Percentiles rank a stretch among this genome's conserved stretches.
Conservation (phyloP, 352 stramenopile species). For the Phytophthora kernoviae region DNA sequence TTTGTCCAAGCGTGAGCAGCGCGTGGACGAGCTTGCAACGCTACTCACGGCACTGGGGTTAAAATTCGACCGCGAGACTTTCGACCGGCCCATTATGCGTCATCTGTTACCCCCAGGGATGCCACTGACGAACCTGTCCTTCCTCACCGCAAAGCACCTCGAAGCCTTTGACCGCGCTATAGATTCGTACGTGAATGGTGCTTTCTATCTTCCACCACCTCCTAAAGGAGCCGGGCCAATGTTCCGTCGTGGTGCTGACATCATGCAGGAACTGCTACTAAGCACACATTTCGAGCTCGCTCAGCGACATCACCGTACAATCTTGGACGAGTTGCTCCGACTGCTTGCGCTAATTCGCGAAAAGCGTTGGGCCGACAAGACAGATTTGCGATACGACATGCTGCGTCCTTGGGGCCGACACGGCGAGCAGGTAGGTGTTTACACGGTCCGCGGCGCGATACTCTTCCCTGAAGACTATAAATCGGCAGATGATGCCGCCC, state of each 20-base stretch:
- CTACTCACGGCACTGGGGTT: conserved; percentile 47
- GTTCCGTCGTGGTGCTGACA: conserved; percentile 53
- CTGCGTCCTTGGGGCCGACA: conserved; percentile 65
- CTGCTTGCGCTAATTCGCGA: conserved; percentile 59
- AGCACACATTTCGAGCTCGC: conserved; percentile 56
- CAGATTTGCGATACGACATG: conserved; percentile 72
- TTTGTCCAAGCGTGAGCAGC: conserved; percentile 61
- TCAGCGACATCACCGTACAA: conserved; percentile 51
- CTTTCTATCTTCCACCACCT: conserved; percentile 61
- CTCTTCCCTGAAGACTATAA: conserved; percentile 53
- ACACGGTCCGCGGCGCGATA: conserved; percentile 44
- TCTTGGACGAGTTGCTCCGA: conserved; percentile 57
- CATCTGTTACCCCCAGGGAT: conserved; percentile 30
- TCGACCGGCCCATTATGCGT: conserved; percentile 44
- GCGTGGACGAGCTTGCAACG: conserved; percentile 52
- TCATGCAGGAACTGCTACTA: conserved; percentile 60
- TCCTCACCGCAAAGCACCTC: conserved; percentile 57
- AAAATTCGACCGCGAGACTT: conserved; percentile 41
- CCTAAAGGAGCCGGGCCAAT: conserved; percentile 10
- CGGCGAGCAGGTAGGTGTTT: conserved; percentile 57
- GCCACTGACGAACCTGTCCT: conserved; percentile 35
- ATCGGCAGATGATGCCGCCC: conserved; percentile 28
- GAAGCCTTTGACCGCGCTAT: conserved; percentile 51
- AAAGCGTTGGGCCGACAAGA: conserved; percentile 80
- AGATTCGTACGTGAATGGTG: conserved; percentile 71